Evolutionary conservation across 352 stramenopile species (phyloP).

Genomic region (Pythium biforme): DNA sequence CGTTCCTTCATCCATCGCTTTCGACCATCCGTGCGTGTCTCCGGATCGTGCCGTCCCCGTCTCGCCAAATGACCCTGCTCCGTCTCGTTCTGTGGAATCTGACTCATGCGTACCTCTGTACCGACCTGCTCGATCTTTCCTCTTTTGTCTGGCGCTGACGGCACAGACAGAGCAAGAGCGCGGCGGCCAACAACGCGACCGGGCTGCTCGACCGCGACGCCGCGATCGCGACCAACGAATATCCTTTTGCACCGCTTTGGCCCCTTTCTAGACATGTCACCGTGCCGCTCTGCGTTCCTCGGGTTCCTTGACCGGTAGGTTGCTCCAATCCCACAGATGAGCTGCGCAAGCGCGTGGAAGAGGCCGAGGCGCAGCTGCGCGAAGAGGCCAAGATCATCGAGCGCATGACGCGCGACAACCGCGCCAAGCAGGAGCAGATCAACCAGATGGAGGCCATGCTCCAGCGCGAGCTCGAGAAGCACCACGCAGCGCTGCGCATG

Average conservation of each 20-base stretch:
- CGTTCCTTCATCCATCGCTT: background rate
- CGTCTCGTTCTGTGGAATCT: background rate
- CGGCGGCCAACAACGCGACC: background rate
- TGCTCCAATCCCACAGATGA: slow-evolving; percentile 42
- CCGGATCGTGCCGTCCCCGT: background rate
- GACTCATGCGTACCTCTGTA: background rate
- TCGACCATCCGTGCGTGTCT: background rate
- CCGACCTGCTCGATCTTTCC: background rate
- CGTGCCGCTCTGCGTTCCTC: background rate
- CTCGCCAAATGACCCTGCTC: too few species aligned
- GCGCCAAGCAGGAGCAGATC: slow-evolving; percentile 71
- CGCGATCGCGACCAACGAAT: slow-evolving; percentile 72
- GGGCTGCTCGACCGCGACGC: slow-evolving; percentile 31
- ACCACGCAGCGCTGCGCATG: slow-evolving; percentile 49
- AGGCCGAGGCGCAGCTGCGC: slow-evolving; percentile 68
- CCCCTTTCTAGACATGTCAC: background rate
- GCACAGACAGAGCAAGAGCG: slow-evolving; percentile 31
- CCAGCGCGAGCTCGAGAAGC: slow-evolving; percentile 63
- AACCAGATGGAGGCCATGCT: slow-evolving; percentile 60
- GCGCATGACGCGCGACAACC: slow-evolving; percentile 75
- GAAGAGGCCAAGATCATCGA: slow-evolving; percentile 84
- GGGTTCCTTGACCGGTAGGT: slow-evolving; percentile 17
- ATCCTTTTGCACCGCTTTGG: slow-evolving; percentile 42
- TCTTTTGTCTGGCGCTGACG: background rate
- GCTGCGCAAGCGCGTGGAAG: slow-evolving; percentile 64